phyloP scores from a whole-genome alignment of 2,329 filamentous ascomycete genomes.

The Dothistroma septosporum region DNA sequence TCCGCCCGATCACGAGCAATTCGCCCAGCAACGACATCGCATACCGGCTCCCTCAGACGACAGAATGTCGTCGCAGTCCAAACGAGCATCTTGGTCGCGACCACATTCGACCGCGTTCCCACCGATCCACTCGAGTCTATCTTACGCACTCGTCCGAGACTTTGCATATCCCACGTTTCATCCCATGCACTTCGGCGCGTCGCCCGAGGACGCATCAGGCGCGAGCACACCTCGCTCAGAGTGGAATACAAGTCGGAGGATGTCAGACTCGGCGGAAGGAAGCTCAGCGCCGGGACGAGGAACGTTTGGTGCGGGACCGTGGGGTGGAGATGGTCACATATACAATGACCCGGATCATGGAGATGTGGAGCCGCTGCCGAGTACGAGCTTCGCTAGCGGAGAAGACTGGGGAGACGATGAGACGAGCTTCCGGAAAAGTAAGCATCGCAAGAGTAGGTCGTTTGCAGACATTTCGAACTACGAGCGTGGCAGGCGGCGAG shows the following conservation, averaged over 20 bases:
- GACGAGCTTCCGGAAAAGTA: constrained; percentile 21
- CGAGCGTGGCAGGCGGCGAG: constrained; percentile 32
- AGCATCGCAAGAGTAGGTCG: constrained; percentile 48
- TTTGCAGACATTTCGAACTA: constrained; percentile 96
- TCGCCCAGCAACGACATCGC: neutral
- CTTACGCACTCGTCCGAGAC: constrained; percentile 89
- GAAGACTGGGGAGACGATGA: constrained; percentile 20
- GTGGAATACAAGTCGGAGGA: constrained; percentile 64
- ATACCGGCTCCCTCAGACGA: constrained; percentile 56
- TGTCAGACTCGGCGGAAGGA: constrained; percentile 63
- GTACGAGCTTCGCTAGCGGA: constrained; percentile 32
- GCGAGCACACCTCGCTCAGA: constrained; percentile 83
- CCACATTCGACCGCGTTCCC: constrained; percentile 79
- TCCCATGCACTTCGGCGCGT: constrained; percentile 91
- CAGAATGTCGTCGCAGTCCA: constrained; percentile 79
- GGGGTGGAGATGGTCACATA: constrained; percentile 35
- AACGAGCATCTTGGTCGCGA: constrained; percentile 60
- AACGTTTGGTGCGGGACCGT: constrained; percentile 52
- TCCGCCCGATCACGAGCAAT: neutral
- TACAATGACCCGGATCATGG: constrained; percentile 25
- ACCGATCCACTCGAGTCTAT: constrained; percentile 75
- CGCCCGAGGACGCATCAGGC: constrained; percentile 71
- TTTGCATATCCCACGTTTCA: constrained; percentile 84
- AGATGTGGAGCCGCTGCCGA: constrained; percentile 31
- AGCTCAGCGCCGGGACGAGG: constrained; percentile 22